These are phyloP conservation scores for Diaporthe sp. DNA, from an alignment of 2,329 filamentous ascomycete species.

Conservation along the genomic window DNA sequence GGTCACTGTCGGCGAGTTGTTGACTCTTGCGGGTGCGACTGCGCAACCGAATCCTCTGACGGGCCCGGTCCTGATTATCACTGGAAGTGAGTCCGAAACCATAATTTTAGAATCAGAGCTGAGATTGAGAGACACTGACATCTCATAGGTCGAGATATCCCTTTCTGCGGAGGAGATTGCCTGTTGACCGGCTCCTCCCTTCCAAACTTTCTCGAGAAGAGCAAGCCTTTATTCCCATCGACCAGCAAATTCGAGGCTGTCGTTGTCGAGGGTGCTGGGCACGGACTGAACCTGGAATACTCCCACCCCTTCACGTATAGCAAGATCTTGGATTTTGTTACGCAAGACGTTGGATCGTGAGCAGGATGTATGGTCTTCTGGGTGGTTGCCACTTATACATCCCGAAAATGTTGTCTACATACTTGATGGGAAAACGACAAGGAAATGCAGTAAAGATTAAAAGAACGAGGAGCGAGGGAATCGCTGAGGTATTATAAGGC, in stretches of 20 bases:
- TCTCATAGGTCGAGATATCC: conserved; percentile 59
- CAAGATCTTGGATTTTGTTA: conserved; percentile 37
- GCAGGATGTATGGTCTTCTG: neutral
- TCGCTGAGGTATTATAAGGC: too few relatives aligned
- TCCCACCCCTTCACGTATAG: conserved; percentile 40
- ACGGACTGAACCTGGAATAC: conserved; percentile 63
- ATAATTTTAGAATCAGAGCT: neutral
- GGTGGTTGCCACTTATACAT: too few relatives aligned
- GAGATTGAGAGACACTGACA: neutral
- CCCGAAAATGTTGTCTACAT: too few relatives aligned
- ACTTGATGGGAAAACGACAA: too few relatives aligned
- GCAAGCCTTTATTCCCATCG: conserved; percentile 58
- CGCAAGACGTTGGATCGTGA: conserved; percentile 31
- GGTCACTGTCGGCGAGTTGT: conserved; percentile 69
- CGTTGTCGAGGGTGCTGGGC: conserved; percentile 66
- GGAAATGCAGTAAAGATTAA: too few relatives aligned
- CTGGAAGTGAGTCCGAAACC: conserved; percentile 59
- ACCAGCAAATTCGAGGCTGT: conserved; percentile 65
- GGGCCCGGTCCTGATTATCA: conserved; percentile 72
- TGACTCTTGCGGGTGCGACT: conserved; percentile 64
- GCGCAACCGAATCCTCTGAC: conserved; percentile 55
- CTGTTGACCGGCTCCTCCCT: conserved; percentile 55
- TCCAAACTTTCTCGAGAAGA: conserved; percentile 60
- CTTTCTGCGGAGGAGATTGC: conserved; percentile 76
- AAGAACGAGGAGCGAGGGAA: too few relatives aligned